Evolutionary conservation across 2,329 filamentous ascomycete species (phyloP).

Genomic region (Albophoma yamanashiensis): DNA sequence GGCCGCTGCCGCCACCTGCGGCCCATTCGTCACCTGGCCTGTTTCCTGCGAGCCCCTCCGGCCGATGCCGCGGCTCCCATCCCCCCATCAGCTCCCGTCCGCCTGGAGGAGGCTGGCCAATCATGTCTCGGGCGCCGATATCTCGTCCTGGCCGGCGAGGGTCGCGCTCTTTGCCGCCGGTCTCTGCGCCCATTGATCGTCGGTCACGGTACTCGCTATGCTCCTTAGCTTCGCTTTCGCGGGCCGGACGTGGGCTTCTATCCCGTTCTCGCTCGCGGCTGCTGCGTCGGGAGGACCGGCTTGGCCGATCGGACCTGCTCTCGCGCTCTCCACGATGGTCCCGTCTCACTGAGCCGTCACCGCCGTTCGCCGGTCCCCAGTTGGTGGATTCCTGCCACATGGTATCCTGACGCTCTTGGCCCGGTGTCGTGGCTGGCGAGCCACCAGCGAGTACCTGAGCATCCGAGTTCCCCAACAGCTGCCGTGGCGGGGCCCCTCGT

Average conservation of each 20-base stretch:
- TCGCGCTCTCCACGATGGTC: conserved; percentile 34
- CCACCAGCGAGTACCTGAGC: conserved; percentile 45
- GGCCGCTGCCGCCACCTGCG: conserved; percentile 13
- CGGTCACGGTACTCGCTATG: conserved; percentile 34
- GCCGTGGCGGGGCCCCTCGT: conserved; percentile 24
- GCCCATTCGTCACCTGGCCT: conserved; percentile 9
- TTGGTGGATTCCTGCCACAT: conserved; percentile 23
- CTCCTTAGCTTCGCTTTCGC: conserved; percentile 36
- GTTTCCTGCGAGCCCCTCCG: conserved; percentile 9
- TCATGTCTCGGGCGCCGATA: conserved; percentile 14
- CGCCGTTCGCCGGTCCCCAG: conserved; percentile 20
- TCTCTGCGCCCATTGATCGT: conserved; percentile 21
- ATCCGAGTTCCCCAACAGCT: conserved; percentile 40
- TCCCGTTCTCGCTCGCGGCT: conserved; percentile 42
- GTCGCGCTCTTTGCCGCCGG: conserved; percentile 20
- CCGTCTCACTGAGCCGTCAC: conserved; percentile 16
- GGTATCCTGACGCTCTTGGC: conserved; percentile 37
- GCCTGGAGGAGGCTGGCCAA: conserved; percentile 17
- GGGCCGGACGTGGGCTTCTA: conserved; percentile 22
- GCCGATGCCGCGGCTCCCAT: conserved; percentile 21
- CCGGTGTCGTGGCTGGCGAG: conserved; percentile 37
- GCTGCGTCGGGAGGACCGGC: conserved; percentile 31
- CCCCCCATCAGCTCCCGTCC: conserved; percentile 19
- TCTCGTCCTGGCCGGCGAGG: conserved; percentile 18
- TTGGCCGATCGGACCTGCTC: conserved; percentile 26